phyloP scores from a whole-genome alignment of 75 land plant genomes.

The Pinus albicaulis region DNA sequence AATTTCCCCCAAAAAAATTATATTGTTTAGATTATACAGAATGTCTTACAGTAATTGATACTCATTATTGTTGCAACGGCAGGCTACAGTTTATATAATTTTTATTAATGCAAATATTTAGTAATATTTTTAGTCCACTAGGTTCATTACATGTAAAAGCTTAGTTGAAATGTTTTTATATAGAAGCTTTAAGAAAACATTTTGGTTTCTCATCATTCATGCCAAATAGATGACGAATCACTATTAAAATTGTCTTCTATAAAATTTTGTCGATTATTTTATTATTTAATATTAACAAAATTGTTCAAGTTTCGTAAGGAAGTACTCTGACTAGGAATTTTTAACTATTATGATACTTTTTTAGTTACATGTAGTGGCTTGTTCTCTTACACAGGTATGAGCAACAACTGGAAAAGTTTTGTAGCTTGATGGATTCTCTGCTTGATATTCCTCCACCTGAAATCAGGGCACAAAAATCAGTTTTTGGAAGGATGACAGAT shows the following conservation, averaged over 20 bases:
- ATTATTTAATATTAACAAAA: neutral
- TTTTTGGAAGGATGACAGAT: conserved; percentile 24
- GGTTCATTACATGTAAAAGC: too few species aligned
- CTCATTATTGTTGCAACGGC: too few species aligned
- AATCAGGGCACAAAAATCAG: conserved; percentile 24
- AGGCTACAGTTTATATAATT: too few species aligned
- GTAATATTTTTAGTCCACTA: too few species aligned
- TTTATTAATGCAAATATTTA: too few species aligned
- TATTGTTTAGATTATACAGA: too few species aligned
- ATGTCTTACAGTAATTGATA: too few species aligned
- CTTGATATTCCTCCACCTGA: conserved; percentile 88
- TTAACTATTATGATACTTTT: neutral
- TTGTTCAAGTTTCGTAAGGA: neutral
- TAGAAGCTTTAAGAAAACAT: too few species aligned
- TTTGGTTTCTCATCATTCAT: too few species aligned
- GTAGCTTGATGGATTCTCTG: conserved; percentile 67
- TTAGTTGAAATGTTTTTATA: too few species aligned
- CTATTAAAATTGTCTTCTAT: neutral
- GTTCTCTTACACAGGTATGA: conserved; percentile 54
- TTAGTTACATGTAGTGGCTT: neutral
- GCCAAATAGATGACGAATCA: neutral
- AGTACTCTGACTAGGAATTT: neutral
- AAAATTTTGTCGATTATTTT: neutral
- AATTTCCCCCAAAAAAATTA: too few species aligned
- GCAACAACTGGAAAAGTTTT: conserved; percentile 66